Base-by-base conservation (phyloP, 495 filamentous ascomycete species). In the Poronia punctata region DNA sequence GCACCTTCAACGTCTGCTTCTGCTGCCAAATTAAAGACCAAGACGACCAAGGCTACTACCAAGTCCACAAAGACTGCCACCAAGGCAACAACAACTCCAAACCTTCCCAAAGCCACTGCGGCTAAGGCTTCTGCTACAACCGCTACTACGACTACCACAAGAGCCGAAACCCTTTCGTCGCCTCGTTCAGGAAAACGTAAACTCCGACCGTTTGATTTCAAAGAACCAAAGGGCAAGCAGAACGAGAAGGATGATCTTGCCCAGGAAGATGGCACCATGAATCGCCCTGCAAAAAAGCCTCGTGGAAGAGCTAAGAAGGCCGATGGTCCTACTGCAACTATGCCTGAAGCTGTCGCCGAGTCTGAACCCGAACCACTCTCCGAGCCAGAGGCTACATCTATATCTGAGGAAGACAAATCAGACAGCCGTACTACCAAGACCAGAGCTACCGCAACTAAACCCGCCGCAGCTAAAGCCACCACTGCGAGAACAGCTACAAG, bases 291-390 rank as follows among this genome's bases (percentile, higher is more conserved):
- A 10, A 56, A 55, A 32, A 51, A 43, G 18, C 49, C 57, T 9
- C 59, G 70, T 46, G 67, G 71, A n/a, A 43, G 67, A 16, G 60
- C 70, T 6, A 72, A 62, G 56, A 75, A 70, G 47, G 43, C 50
- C 5, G 25, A 22, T 14, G 33, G 11, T 9, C 52, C 32, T n/a
- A n/a, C n/a, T n/a, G n/a, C n/a, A n/a, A n/a, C n/a, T n/a, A n/a
- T n/a, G n/a, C n/a, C n/a, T 9, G 54, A 62, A 40, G 11, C 47
- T 7, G 45, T 45, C 11, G 26, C 46, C 8, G 26, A 51, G 26
- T 25, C 53, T 7, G 23, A 45, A 35, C 28, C 44, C 23, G 15
- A 48, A 25, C 19, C n/a, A n/a, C n/a, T 45, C 11, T 29, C 46
- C 8, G 26, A 51, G 26, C 23, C 53, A 5, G 23, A 45, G 32